Percentiles rank a stretch among this genome's conserved stretches.
phyloP scores from a whole-genome alignment of 805 yeast species.

The Diddensiella caesifluorescens region DNA sequence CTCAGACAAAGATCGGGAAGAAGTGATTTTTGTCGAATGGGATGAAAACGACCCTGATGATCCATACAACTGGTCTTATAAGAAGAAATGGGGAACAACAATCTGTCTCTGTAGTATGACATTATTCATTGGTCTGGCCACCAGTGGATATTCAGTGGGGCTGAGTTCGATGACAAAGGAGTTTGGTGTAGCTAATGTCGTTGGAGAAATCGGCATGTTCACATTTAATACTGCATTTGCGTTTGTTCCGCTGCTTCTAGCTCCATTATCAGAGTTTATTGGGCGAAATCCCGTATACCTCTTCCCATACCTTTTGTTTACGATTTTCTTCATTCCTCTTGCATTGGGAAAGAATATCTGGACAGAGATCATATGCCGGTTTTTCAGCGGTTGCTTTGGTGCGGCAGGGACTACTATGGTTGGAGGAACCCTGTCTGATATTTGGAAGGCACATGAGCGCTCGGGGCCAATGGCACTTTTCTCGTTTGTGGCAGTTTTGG shows the following conservation, averaged over 20 bases:
- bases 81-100: neutral
- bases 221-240: neutral
- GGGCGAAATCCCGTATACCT: slow-evolving; percentile 63
- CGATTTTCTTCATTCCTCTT: slow-evolving; percentile 44
- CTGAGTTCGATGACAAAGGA: too few species aligned
- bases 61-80: neutral
- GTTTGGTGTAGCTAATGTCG: too few species aligned
- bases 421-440: slow-evolving; percentile 74
- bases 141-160: slow-evolving; percentile 2
- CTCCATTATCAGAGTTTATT: slow-evolving; percentile 64
- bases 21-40: too few species aligned
- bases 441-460: slow-evolving; percentile 60
- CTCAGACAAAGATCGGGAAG: too few species aligned
- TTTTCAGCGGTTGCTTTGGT: slow-evolving; percentile 68
- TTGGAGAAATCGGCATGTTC: neutral
- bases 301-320: slow-evolving; percentile 42
- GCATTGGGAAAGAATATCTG: slow-evolving; percentile 34
- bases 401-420: slow-evolving; percentile 79
- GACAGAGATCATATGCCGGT: slow-evolving; percentile 51
- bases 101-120: neutral
- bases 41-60: slow-evolving; percentile 1
- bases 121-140: neutral
- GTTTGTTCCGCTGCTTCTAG: slow-evolving; percentile 52
- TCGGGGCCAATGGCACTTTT: slow-evolving; percentile 70
- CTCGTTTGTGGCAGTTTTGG: slow-evolving; percentile 73